Conservation (phyloP, 169 alveolate genomes). For the Eimeria praecox region DNA sequence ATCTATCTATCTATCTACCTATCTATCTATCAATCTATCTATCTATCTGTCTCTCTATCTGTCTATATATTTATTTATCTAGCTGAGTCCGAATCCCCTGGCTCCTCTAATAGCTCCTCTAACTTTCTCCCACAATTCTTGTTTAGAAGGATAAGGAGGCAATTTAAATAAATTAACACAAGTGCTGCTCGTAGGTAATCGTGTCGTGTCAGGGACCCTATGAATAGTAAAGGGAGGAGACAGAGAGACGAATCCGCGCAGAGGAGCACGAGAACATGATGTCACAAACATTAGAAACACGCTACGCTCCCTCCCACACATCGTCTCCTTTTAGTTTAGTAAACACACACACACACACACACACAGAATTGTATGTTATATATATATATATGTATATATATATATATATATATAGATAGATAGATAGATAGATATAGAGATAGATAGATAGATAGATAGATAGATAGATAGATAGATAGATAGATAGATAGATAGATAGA, state of each 20-base stretch:
- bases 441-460: too few relatives aligned
- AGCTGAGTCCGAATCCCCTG: conserved; percentile 94
- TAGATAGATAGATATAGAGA: too few relatives aligned
- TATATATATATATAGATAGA: too few relatives aligned
- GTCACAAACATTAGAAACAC: conserved; percentile 97
- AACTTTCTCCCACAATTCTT: conserved; percentile 89
- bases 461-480: too few relatives aligned
- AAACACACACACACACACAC: too few relatives aligned
- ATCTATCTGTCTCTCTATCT: too few relatives aligned
- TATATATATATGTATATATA: too few relatives aligned
- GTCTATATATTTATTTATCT: too few relatives aligned
- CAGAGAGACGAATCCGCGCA: conserved; percentile 94
- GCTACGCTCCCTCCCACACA: conserved; percentile 92
- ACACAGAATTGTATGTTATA: background rate
- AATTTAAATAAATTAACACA: conserved; percentile 97
- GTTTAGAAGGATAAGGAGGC: conserved; percentile 95
- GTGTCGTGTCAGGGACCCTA: conserved; percentile 90
- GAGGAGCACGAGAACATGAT: conserved; percentile 97
- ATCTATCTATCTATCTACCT: background rate
- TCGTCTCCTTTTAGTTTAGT: conserved; percentile 87
- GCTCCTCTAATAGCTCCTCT: conserved; percentile 93
- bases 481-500: too few relatives aligned
- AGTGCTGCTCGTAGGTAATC: conserved; percentile 96
- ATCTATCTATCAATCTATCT: background rate
- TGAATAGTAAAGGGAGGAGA: conserved; percentile 96